These are phyloP conservation scores for Anaeromyces robustus DNA, from an alignment of 192 early-diverging fungal species.

Conservation along the genomic window DNA sequence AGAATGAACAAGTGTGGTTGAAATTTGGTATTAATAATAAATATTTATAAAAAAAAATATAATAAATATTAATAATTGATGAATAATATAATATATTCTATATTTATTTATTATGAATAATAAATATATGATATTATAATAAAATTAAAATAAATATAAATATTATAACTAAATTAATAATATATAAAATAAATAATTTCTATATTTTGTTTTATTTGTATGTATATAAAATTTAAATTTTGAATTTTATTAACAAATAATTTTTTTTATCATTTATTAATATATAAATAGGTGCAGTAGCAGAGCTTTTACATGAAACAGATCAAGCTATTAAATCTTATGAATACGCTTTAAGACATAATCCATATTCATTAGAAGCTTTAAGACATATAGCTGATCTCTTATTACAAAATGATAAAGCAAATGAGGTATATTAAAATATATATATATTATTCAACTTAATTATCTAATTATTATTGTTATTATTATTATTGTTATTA, in stretches of 20 bases:
- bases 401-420: constrained; percentile 64
- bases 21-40: constrained; percentile 26
- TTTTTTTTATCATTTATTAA: neutral
- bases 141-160: too few species aligned
- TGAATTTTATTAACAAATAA: constrained; percentile 12
- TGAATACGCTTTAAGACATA: constrained; percentile 79
- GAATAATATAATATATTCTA: neutral
- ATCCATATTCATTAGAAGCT: constrained; percentile 74
- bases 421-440: constrained; percentile 39
- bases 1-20: constrained; percentile 49
- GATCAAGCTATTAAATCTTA: constrained; percentile 77
- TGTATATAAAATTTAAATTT: constrained; percentile 11
- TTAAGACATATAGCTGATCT: constrained; percentile 68
- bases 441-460: neutral
- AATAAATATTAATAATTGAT: neutral
- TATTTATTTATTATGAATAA: too few species aligned
- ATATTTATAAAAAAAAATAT: neutral
- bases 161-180: too few species aligned
- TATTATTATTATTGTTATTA: too few species aligned
- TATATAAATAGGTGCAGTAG: constrained; percentile 29
- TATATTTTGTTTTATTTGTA: too few species aligned
- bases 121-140: too few species aligned
- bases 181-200: too few species aligned
- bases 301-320: constrained; percentile 55
- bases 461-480: too few species aligned